phyloP scores from a whole-genome alignment of 2,329 filamentous ascomycete species.

The Apiospora sp. region DNA sequence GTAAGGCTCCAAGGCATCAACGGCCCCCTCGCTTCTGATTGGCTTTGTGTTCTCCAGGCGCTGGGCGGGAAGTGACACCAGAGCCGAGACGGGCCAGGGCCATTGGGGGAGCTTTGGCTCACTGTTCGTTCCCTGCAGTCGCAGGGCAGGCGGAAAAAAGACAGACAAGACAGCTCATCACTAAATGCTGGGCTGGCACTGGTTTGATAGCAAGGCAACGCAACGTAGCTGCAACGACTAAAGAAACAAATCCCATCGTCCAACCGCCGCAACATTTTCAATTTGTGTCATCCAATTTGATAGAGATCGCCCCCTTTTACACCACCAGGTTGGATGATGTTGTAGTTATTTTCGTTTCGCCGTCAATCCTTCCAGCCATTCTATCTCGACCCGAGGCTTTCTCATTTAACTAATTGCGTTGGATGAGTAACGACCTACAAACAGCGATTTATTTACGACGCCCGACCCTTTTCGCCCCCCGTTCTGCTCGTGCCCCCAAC shows the following conservation, averaged over 20 bases:
- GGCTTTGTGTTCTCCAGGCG: slow-evolving; percentile 14
- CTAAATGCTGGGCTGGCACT: slow-evolving; percentile 1
- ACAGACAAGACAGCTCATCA: slow-evolving; percentile 19
- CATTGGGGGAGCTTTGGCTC: slow-evolving; percentile 18
- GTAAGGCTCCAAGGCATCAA: slow-evolving; percentile 18
- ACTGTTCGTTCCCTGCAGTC: slow-evolving; percentile 13
- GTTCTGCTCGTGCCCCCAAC: background rate
- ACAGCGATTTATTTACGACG: slow-evolving; percentile 1
- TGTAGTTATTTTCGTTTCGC: slow-evolving; percentile 22
- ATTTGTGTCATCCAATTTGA: slow-evolving; percentile 17
- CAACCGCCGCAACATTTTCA: slow-evolving; percentile 20
- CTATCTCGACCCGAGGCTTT: background rate
- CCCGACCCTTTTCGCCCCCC: slow-evolving; percentile 16
- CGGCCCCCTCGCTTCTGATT: background rate
- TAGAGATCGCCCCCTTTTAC: slow-evolving; percentile 14
- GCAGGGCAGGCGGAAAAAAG: background rate
- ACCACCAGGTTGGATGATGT: slow-evolving; percentile 2
- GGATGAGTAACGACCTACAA: slow-evolving; percentile 5
- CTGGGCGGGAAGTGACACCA: slow-evolving; percentile 11
- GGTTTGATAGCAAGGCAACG: slow-evolving; percentile 3
- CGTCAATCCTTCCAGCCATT: slow-evolving; percentile 22
- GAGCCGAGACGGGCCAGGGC: background rate
- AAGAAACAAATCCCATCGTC: slow-evolving; percentile 12
- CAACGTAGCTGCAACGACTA: slow-evolving; percentile 19
- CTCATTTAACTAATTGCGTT: background rate